Evolutionary conservation across 2,329 filamentous ascomycete species (phyloP).

Genomic region (Fusarium sp.): DNA sequence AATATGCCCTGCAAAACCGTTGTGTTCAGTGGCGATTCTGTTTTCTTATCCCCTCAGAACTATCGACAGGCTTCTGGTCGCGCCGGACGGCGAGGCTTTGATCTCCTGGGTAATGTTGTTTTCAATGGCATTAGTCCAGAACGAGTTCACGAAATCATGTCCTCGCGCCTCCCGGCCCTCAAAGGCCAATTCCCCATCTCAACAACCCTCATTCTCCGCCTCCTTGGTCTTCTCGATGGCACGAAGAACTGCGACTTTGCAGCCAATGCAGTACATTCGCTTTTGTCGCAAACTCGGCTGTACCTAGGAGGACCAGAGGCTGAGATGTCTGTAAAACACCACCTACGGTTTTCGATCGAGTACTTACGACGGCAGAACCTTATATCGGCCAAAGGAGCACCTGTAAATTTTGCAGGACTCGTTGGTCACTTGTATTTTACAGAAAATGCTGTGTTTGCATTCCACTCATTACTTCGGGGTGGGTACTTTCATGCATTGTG

Average conservation of each 20-base stretch:
- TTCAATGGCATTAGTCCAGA: constrained; percentile 74
- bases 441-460: constrained; percentile 80
- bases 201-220: constrained; percentile 75
- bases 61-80: constrained; percentile 82
- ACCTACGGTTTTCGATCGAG: constrained; percentile 84
- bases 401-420: constrained; percentile 78
- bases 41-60: constrained; percentile 79
- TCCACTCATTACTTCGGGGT: constrained; percentile 77
- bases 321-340: constrained; percentile 77
- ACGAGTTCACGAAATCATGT: constrained; percentile 76
- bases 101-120: constrained; percentile 83
- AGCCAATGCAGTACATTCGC: constrained; percentile 69
- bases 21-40: constrained; percentile 78
- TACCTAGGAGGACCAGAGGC: constrained; percentile 77
- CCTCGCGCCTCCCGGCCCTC: constrained; percentile 78
- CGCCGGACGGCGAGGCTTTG: constrained; percentile 83
- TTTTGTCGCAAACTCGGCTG: constrained; percentile 76
- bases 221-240: constrained; percentile 74
- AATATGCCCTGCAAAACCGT: constrained; percentile 89
- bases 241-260: constrained; percentile 74
- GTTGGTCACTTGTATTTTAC: constrained; percentile 82
- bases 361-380: constrained; percentile 78
- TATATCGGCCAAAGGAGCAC: constrained; percentile 68
- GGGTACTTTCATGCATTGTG: constrained; percentile 77
- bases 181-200: constrained; percentile 84